Conservation (phyloP, 2,329 filamentous ascomycete genomes). For the Aspergillus oerlinghausenensis region DNA sequence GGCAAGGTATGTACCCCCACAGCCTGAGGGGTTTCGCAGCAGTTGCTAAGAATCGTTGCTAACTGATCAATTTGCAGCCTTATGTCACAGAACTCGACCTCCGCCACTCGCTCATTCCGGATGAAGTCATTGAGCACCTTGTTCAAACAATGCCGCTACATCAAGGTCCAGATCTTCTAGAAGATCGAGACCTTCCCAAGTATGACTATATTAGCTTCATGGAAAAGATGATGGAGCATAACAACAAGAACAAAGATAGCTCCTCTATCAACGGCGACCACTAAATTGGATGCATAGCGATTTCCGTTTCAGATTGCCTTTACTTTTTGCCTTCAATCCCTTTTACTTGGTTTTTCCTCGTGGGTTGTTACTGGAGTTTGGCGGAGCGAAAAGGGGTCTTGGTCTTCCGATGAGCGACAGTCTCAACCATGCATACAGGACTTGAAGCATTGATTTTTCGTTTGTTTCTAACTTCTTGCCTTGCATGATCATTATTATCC, state of each 20-base stretch:
- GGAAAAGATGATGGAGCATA: slow-evolving; percentile 68
- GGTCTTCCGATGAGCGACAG: slow-evolving; percentile 14
- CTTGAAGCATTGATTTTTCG: slow-evolving; percentile 17
- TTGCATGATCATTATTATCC: slow-evolving; percentile 13
- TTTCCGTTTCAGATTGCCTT: slow-evolving; percentile 14
- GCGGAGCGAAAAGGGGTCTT: slow-evolving; percentile 19
- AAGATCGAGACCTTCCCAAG: slow-evolving; percentile 78
- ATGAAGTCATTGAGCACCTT: slow-evolving; percentile 93
- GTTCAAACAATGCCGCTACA: slow-evolving; percentile 81
- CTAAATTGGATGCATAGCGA: slow-evolving; percentile 12
- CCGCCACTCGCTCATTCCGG: slow-evolving; percentile 87
- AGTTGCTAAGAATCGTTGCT: neutral
- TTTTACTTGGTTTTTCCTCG: slow-evolving; percentile 11
- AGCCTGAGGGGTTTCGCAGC: neutral
- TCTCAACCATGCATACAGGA: slow-evolving; percentile 26
- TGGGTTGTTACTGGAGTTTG: slow-evolving; percentile 21
- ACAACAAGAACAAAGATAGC: slow-evolving; percentile 24
- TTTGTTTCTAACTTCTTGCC: slow-evolving; percentile 15
- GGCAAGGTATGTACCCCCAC: slow-evolving; percentile 61
- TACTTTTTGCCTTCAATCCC: slow-evolving; percentile 10
- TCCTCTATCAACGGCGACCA: slow-evolving; percentile 17
- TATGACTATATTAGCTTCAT: slow-evolving; percentile 98
- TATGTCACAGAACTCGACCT: slow-evolving; percentile 98
- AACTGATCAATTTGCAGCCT: slow-evolving; percentile 46
- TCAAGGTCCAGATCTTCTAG: slow-evolving; percentile 75